Evolutionary conservation across 495 filamentous ascomycete genomes (phyloP), one percentile per base, ranked within the genome.

Genomic region (Viridothelium virens): DNA sequence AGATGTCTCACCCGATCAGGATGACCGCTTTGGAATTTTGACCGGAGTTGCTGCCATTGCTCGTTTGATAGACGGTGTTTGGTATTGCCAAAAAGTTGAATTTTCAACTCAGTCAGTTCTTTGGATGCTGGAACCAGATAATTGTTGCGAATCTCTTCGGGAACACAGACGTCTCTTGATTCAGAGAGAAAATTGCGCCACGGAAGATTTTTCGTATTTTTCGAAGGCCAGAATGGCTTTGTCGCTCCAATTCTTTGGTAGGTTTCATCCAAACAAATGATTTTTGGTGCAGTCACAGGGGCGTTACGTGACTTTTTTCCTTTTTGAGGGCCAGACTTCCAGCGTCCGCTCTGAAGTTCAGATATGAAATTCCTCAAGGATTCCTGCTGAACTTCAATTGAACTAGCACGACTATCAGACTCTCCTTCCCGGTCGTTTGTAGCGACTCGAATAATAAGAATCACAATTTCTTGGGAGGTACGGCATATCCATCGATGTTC

Each of bases 391-490:
- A 34, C 3, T 36, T 36, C 6, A 59, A 59, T 59, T 3, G 25
- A 25, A 25, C 25, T 25, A 25, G 25, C 25, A 25, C 25, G 25
- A 25, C 25, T n/a, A 7, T 59, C 31, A 36, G 31, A 3, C 14
- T 36, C 6, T 59, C 6, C 7, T 36, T 59, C 53, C 0, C 18
- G 53, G 18, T 36, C 53, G 25, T 34, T 18, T 59, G 31, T 59
- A 9, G 53, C 53, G 18, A 33, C 7, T 59, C 53, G 53, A 59
- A 59, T 59, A 14, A 59, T 36, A 34, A 59, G 31, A 18, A 59
- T 36, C 53, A 59, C 53, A 36, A 59, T 59, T 59, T 59, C 53
- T 36, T 59, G 53, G 53, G 53, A 36, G 53, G 25, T 59, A 18
- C 53, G 53, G 53, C 53, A 59, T 59, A 59, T 59, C 53, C 53